A percentile compares a stretch with the other conserved stretches of the same genome.
Evolutionary conservation across 2,329 filamentous ascomycete genomes (phyloP).

Genomic region (Pleomassaria siparia): DNA sequence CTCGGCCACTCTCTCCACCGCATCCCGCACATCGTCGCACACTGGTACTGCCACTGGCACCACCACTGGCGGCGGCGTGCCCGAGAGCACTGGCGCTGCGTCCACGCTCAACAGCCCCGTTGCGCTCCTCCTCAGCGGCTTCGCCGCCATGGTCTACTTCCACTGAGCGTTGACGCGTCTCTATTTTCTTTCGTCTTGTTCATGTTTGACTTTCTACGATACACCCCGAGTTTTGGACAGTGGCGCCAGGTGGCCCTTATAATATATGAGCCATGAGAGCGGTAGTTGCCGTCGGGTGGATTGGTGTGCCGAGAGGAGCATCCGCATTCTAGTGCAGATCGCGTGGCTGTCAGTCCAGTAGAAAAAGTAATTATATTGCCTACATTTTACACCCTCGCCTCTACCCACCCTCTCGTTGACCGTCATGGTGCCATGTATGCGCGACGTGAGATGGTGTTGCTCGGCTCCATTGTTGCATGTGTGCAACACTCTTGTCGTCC

Average conservation of each 20-base stretch:
- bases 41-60: constrained; percentile 15
- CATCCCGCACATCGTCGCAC: constrained; percentile 10
- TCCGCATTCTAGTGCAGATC: not conserved
- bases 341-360: not conserved
- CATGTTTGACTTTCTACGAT: constrained; percentile 8
- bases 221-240: not conserved
- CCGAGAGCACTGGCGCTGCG: constrained; percentile 33
- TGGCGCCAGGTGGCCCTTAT: not conserved
- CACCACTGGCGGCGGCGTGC: constrained; percentile 12
- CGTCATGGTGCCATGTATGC: too few relatives aligned
- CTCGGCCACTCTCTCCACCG: constrained; percentile 25
- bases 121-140: constrained; percentile 44
- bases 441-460: too few relatives aligned
- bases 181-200: constrained; percentile 9
- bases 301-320: not conserved
- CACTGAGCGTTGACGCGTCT: constrained; percentile 23
- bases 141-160: constrained; percentile 46
- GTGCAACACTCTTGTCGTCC: too few relatives aligned
- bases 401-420: not conserved
- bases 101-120: constrained; percentile 37
- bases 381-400: not conserved
- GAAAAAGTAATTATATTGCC: not conserved
- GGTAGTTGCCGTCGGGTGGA: too few relatives aligned
- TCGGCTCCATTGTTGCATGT: too few relatives aligned
- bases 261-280: constrained; percentile 1